Conservation (phyloP, 768 basidiomycete species). For the Lactarius deliciosus region DNA sequence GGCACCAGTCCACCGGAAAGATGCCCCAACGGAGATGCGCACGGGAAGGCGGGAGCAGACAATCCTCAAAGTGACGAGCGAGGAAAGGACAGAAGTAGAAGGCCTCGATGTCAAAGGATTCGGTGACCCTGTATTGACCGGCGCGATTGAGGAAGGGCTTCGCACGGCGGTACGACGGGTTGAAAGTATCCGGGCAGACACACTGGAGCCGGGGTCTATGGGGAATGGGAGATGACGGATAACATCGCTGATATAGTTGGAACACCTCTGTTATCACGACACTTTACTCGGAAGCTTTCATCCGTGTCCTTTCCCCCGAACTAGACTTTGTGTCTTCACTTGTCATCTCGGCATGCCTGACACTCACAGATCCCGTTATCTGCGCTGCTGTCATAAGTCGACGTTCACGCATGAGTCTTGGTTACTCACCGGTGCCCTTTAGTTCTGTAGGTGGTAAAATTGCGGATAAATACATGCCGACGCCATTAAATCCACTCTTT, state of each 20-base stretch:
- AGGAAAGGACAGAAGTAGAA: conserved; percentile 14
- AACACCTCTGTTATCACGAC: neutral
- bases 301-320: conserved; percentile 68
- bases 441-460: conserved; percentile 56
- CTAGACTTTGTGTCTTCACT: conserved; percentile 74
- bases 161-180: conserved; percentile 51
- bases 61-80: conserved; percentile 4
- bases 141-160: conserved; percentile 46
- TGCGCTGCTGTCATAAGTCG: conserved; percentile 70
- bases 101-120: conserved; percentile 56
- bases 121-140: conserved; percentile 57
- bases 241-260: neutral
- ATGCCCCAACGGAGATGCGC: conserved; percentile 17
- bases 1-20: conserved; percentile 11
- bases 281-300: conserved; percentile 46
- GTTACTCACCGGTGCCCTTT: no score
- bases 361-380: conserved; percentile 90
- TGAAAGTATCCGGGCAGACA: conserved; percentile 53
- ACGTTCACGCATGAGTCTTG: neutral
- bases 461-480: conserved; percentile 58
- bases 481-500: neutral
- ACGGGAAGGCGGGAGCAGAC: conserved; percentile 22
- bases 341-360: conserved; percentile 69
- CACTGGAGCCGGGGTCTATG: conserved; percentile 32
- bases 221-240: neutral